phyloP scores from a whole-genome alignment of 2,329 filamentous ascomycete species.

The Colletotrichum sp. region DNA sequence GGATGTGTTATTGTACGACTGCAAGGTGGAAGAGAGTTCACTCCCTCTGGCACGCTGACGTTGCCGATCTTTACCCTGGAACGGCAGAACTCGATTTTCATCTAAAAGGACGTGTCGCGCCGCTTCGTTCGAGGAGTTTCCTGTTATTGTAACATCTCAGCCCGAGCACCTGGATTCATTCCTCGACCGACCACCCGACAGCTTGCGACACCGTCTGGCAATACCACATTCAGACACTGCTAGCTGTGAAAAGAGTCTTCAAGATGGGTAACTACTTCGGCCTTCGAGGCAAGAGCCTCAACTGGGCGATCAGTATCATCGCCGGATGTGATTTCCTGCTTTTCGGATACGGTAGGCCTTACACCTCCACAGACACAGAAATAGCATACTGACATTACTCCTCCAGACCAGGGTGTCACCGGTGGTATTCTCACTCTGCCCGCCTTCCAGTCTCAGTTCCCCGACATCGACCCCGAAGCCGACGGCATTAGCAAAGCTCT shows the following conservation, averaged over 20 bases:
- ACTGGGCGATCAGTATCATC: slow-evolving; percentile 72
- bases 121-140: neutral
- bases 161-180: neutral
- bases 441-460: slow-evolving; percentile 62
- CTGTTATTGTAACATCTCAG: neutral
- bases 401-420: slow-evolving; percentile 76
- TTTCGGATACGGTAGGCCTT: slow-evolving; percentile 56
- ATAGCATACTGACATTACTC: slow-evolving; percentile 31
- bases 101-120: slow-evolving; percentile 19
- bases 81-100: neutral
- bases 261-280: slow-evolving; percentile 59
- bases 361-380: neutral
- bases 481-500: slow-evolving; percentile 29
- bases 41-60: neutral
- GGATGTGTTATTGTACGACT: slow-evolving; percentile 1
- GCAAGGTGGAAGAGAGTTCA: neutral
- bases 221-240: neutral
- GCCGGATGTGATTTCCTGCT: slow-evolving; percentile 76
- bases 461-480: slow-evolving; percentile 26
- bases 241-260: slow-evolving; percentile 9
- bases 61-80: slow-evolving; percentile 17
- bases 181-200: neutral
- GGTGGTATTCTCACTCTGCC: slow-evolving; percentile 75
- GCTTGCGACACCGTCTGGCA: slow-evolving; percentile 1
- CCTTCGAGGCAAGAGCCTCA: slow-evolving; percentile 68